These are phyloP conservation scores for Suillus variegatus DNA, from an alignment of 768 basidiomycete genomes.

Conservation along the genomic window DNA sequence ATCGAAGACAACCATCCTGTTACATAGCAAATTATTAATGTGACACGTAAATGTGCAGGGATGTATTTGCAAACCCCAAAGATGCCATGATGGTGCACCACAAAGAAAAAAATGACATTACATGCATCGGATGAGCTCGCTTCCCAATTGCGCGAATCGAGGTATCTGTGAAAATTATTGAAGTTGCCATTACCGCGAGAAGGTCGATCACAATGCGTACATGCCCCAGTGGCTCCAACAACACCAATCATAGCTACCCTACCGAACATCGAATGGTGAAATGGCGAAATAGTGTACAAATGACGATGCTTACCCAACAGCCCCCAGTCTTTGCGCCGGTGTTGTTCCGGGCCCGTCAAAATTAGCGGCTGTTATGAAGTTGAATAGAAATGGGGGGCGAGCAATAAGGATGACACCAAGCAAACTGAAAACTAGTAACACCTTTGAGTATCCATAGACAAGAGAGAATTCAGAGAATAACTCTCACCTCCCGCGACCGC, in stretches of 20 bases:
- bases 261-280: slow-evolving; percentile 1
- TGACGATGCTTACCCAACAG: slow-evolving; percentile 48
- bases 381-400: slow-evolving; percentile 75
- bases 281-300: background rate
- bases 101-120: slow-evolving; percentile 65
- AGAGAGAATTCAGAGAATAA: background rate
- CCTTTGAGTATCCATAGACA: background rate
- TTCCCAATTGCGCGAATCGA: slow-evolving; percentile 70
- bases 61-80: slow-evolving; percentile 10
- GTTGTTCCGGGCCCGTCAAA: slow-evolving; percentile 18
- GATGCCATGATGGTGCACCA: slow-evolving; percentile 42
- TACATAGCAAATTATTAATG: background rate
- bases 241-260: slow-evolving; percentile 70
- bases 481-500: slow-evolving; percentile 52
- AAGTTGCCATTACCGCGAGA: background rate
- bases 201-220: slow-evolving; percentile 40
- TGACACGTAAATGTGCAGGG: background rate
- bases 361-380: slow-evolving; percentile 21
- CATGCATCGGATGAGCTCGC: slow-evolving; percentile 74
- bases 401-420: slow-evolving; percentile 81
- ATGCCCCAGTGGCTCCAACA: slow-evolving; percentile 63
- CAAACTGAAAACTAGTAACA: slow-evolving; percentile 56
- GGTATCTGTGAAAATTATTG: slow-evolving; percentile 37
- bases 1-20: slow-evolving; percentile 16
- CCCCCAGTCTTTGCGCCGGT: slow-evolving; percentile 48